Base-by-base conservation (phyloP, 1,284 basidiomycete species). In the Coniferiporia weirii region DNA sequence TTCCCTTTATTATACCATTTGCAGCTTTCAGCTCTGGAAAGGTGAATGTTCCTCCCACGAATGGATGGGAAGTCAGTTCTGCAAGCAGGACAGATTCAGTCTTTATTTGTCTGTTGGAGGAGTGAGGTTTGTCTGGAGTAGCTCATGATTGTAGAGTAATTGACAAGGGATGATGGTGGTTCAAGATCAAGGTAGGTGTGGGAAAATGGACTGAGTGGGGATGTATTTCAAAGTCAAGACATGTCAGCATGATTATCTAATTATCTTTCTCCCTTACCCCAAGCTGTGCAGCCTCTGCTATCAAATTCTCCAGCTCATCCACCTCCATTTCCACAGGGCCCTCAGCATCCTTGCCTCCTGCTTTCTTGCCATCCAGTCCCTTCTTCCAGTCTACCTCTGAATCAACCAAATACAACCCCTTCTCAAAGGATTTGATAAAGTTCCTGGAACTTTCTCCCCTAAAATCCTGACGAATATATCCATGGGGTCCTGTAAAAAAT, bases 1-100 rank as follows among this genome's bases (percentile, higher is more conserved):
- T 52, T 57, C n/a, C 55, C 55, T 27, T 57, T 57, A 9, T 47
- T 50, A 17, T 57, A 57, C 55, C 55, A 57, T 32, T 20, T 47
- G 47, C 48, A 57, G 27, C 47, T 57, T 47, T 57, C 27, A 10
- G 55, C 27, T 35, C 27, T 35, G 13, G 55, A 49, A 20, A 57
- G 48, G 35, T 57, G 55, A 32, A 36, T 20, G 20, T 57, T 44
- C 36, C 19, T 49, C 12, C 55, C 55, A 22, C 27, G 47, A 19
- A 57, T 40, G 27, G 55, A 52, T 10, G 22, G 27, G 35, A 57
- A 57, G 17, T 20, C 20, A 13, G 13, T 27, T 22, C 48, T n/a
- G 22, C 55, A 57, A 10, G 55, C 55, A 38, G 55, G 55, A 52
- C 55, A 57, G 10, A 20, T 57, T 12, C 48, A 17, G 27, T 51